A percentile compares a stretch with the other conserved stretches of the same genome.
These are phyloP conservation scores for Artemisia annua DNA, from an alignment of 129 eudicot species.

Conservation along the genomic window DNA sequence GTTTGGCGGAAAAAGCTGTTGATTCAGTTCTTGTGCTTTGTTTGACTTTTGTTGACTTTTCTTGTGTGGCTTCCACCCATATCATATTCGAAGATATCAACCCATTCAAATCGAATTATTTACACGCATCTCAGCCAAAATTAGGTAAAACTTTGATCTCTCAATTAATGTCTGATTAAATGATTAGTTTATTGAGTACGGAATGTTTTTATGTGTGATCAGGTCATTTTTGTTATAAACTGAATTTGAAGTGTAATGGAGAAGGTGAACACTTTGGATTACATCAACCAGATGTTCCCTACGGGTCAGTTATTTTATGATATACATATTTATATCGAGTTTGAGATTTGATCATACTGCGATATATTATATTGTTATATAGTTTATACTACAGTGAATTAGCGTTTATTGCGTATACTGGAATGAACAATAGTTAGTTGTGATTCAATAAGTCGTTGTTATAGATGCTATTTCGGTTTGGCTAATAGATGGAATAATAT, in stretches of 20 bases:
- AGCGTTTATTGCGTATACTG: constrained; percentile 14
- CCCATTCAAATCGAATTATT: constrained; percentile 25
- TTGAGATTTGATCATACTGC: constrained; percentile 24
- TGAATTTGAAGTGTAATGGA: constrained; percentile 30
- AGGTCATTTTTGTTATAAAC: constrained; percentile 21
- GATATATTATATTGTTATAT: no score
- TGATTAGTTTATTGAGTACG: constrained; percentile 5
- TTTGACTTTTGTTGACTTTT: no score
- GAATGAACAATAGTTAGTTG: background rate
- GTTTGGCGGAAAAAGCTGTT: no score
- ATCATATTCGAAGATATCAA: constrained; percentile 11
- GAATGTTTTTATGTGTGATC: constrained; percentile 12
- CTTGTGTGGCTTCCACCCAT: no score
- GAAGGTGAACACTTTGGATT: constrained; percentile 83
- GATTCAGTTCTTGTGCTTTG: no score
- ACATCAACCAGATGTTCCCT: constrained; percentile 97
- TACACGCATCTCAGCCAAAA: constrained; percentile 1
- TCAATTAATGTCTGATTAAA: constrained; percentile 1
- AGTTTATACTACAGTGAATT: background rate
- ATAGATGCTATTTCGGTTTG: background rate
- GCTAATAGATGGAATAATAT: background rate
- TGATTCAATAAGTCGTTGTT: no score
- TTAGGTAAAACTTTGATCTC: constrained; percentile 33
- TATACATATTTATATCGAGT: background rate
- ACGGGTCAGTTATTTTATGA: constrained; percentile 48